phyloP scores from a whole-genome alignment of 192 early-diverging fungal genomes.

The Gamsiella multidivaricata region DNA sequence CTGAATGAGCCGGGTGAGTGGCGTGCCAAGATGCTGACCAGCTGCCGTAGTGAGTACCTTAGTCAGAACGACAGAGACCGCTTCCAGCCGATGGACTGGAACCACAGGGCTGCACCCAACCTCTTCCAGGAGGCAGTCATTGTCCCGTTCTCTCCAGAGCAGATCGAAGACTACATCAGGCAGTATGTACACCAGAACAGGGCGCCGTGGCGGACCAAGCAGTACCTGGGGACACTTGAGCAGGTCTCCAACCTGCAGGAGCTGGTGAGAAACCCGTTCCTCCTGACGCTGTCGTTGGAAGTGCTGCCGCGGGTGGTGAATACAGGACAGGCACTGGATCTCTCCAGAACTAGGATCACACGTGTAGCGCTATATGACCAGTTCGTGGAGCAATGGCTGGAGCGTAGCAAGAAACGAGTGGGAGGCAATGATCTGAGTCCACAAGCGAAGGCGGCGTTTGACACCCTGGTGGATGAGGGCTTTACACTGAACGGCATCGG shows the following conservation, averaged over 20 bases:
- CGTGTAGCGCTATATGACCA: no score
- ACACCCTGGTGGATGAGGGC: background rate
- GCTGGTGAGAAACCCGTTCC: constrained; percentile 10
- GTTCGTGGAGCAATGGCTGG: no score
- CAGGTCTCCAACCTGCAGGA: background rate
- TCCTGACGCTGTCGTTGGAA: background rate
- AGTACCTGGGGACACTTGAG: background rate
- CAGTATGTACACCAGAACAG: background rate
- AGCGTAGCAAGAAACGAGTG: no score
- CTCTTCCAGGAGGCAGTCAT: constrained; percentile 8
- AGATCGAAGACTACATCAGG: constrained; percentile 7
- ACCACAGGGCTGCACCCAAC: background rate
- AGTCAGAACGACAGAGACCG: background rate
- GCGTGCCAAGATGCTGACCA: constrained; percentile 10
- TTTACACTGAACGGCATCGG: background rate
- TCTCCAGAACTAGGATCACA: no score
- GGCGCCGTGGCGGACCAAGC: background rate
- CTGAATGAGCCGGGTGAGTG: background rate
- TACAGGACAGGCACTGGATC: no score
- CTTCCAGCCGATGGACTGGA: background rate
- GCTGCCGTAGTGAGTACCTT: constrained; percentile 7
- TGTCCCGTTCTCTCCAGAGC: background rate
- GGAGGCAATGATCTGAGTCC: no score
- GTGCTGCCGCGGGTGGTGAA: background rate
- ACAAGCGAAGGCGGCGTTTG: no score